These are phyloP conservation scores for Pleurotus sapidus DNA, from an alignment of 768 basidiomycete genomes.

Conservation along the genomic window DNA sequence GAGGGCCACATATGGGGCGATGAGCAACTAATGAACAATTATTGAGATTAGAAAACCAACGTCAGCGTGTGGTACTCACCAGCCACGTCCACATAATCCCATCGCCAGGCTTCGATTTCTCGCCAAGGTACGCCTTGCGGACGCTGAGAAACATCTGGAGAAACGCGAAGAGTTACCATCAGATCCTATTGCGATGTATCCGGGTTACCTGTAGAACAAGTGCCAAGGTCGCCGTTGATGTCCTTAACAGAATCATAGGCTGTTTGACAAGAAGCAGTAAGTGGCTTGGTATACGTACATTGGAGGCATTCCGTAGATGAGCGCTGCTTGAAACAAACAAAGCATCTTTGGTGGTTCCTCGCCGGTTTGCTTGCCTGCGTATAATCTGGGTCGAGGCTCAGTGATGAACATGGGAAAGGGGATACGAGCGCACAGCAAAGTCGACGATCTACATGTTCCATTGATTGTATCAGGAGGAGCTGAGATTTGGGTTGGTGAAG, in stretches of 20 bases:
- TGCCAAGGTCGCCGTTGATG: slow-evolving; percentile 37
- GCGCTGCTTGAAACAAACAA: slow-evolving; percentile 44
- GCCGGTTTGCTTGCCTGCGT: slow-evolving; percentile 37
- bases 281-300: slow-evolving; percentile 28
- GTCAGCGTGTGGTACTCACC: slow-evolving; percentile 22
- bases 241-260: slow-evolving; percentile 20
- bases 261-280: background rate
- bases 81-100: slow-evolving; percentile 32
- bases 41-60: background rate
- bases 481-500: background rate
- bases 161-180: background rate
- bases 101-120: slow-evolving; percentile 27
- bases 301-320: slow-evolving; percentile 46
- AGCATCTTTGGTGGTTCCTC: slow-evolving; percentile 41
- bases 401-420: background rate
- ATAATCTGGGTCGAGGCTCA: slow-evolving; percentile 25
- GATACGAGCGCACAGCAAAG: slow-evolving; percentile 30
- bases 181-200: background rate
- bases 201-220: slow-evolving; percentile 38
- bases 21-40: slow-evolving; percentile 31
- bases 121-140: slow-evolving; percentile 31
- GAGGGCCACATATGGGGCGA: slow-evolving; percentile 38
- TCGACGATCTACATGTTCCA: slow-evolving; percentile 29
- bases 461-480: background rate
- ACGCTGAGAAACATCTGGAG: slow-evolving; percentile 44